phyloP scores from a whole-genome alignment of 2,329 filamentous ascomycete species.

The Monosporascus sp. region DNA sequence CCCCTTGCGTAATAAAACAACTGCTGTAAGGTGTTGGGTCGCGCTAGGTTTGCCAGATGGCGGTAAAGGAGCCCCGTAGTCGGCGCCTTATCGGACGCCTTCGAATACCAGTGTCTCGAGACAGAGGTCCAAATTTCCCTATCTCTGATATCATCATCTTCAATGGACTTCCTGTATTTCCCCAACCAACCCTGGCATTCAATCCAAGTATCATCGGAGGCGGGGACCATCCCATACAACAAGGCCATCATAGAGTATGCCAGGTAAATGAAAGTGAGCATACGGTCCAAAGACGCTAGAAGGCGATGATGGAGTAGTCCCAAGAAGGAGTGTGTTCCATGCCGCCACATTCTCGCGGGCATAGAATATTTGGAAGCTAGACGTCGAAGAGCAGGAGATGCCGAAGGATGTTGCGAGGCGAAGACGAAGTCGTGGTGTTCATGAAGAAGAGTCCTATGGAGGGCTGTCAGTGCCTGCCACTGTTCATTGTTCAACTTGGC shows the following conservation, averaged over 20 bases:
- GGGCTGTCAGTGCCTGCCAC: slow-evolving; percentile 76
- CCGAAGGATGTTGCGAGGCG: slow-evolving; percentile 79
- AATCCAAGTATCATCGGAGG: slow-evolving; percentile 85
- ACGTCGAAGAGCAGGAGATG: slow-evolving; percentile 58
- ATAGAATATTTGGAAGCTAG: slow-evolving; percentile 80
- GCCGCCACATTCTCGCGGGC: slow-evolving; percentile 90
- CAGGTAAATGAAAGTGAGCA: slow-evolving; percentile 88
- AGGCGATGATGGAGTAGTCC: slow-evolving; percentile 70
- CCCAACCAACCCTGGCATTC: slow-evolving; percentile 86
- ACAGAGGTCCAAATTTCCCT: slow-evolving; percentile 78
- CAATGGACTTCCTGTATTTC: slow-evolving; percentile 83
- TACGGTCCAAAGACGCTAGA: slow-evolving; percentile 75
- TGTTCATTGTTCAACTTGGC: slow-evolving; percentile 57
- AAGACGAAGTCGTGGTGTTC: slow-evolving; percentile 86
- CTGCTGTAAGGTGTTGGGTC: slow-evolving; percentile 64
- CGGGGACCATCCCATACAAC: slow-evolving; percentile 76
- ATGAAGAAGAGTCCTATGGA: slow-evolving; percentile 75
- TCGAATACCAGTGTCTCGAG: slow-evolving; percentile 76
- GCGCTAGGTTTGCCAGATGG: slow-evolving; percentile 74
- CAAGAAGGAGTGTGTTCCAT: slow-evolving; percentile 82
- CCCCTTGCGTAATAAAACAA: slow-evolving; percentile 68
- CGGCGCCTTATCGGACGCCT: slow-evolving; percentile 71
- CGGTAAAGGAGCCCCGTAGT: slow-evolving; percentile 77
- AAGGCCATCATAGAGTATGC: slow-evolving; percentile 88
- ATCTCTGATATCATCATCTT: slow-evolving; percentile 71